Percentiles rank a stretch among this genome's conserved stretches.
Evolutionary conservation across 805 yeast species (phyloP).

Genomic region (Hanseniaspora pseudoguilliermondii): DNA sequence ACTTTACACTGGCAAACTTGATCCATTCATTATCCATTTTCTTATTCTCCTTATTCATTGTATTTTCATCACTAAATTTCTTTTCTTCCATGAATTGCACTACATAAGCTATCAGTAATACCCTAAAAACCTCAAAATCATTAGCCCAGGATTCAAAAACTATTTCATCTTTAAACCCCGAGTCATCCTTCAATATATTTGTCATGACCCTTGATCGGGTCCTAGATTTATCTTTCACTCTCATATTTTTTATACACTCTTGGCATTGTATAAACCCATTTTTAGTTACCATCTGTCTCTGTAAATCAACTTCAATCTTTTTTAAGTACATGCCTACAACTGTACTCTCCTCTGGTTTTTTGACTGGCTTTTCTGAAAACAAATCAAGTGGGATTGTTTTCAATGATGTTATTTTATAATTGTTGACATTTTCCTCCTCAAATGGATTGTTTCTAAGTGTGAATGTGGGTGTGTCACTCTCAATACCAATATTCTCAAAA

Average conservation of each 20-base stretch:
- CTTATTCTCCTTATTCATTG: not conserved
- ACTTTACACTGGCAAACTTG: not conserved
- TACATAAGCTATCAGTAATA: not conserved
- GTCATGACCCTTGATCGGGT: not conserved
- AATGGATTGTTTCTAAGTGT: not conserved
- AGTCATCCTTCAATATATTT: not conserved
- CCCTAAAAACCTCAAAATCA: not conserved
- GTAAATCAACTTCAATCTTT: not conserved
- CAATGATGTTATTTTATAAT: not conserved
- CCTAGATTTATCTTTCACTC: not conserved
- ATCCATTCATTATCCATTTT: not conserved
- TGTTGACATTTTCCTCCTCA: not conserved
- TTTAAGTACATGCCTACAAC: no score
- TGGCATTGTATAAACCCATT: not conserved
- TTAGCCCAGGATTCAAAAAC: not conserved
- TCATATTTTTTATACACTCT: not conserved
- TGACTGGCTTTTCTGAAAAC: not conserved
- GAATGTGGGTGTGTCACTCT: not conserved
- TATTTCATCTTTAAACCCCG: not conserved
- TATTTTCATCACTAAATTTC: not conserved
- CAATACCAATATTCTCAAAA: not conserved
- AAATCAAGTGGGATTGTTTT: not conserved
- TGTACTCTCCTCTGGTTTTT: not conserved
- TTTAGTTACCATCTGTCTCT: not conserved
- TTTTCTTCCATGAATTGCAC: not conserved